These are phyloP conservation scores for Aspergillus pseudonomiae DNA, from an alignment of 2,329 filamentous ascomycete genomes.

Conservation along the genomic window DNA sequence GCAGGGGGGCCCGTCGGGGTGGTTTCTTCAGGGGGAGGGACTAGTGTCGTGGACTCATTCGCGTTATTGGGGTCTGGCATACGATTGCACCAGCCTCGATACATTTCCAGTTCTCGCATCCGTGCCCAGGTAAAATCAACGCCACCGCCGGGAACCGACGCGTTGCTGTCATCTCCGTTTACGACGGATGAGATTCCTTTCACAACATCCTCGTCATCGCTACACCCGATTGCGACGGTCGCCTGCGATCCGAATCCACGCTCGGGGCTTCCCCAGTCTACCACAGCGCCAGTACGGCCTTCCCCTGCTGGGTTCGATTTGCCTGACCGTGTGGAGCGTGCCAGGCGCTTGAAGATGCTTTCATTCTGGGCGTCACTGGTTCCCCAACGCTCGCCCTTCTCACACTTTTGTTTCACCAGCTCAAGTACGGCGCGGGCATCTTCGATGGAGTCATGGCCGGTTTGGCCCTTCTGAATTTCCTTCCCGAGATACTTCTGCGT, in stretches of 20 bases:
- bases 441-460: conserved; percentile 89
- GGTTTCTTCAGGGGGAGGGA: conserved; percentile 30
- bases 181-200: conserved; percentile 57
- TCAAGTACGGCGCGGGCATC: conserved; percentile 90
- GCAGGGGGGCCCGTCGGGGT: conserved; percentile 16
- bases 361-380: conserved; percentile 77
- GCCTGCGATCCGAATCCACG: conserved; percentile 62
- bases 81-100: conserved; percentile 62
- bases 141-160: conserved; percentile 52
- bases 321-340: conserved; percentile 53
- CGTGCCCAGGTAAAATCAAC: conserved; percentile 67
- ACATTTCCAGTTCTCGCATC: conserved; percentile 62
- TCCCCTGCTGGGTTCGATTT: conserved; percentile 36
- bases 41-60: conserved; percentile 38
- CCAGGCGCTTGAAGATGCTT: conserved; percentile 84
- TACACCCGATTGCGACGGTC: conserved; percentile 58
- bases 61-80: conserved; percentile 50
- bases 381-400: conserved; percentile 86
- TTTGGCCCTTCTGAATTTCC: conserved; percentile 80
- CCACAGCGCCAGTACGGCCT: conserved; percentile 58
- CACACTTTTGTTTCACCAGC: conserved; percentile 92
- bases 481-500: conserved; percentile 81
- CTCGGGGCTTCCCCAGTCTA: conserved; percentile 87
- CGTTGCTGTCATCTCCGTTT: conserved; percentile 49
- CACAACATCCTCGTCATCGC: conserved; percentile 61